Evolutionary conservation across 345 rosid genomes (phyloP), one percentile per base, ranked within the genome.

Genomic region (Linum trigynum): DNA sequence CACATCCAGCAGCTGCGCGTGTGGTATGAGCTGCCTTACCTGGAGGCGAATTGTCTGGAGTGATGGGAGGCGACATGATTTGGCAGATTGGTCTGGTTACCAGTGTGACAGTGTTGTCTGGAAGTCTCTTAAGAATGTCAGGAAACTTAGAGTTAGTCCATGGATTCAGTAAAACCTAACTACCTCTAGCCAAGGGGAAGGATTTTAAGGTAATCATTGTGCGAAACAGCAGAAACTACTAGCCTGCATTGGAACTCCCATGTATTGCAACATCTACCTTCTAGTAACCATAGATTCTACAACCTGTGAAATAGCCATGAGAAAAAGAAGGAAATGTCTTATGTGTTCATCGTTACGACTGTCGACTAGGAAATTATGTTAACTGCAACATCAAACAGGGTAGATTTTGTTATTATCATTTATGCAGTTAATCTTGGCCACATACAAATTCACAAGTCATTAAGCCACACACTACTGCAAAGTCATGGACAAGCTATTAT

Each of bases 1-100:
- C 67, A 85, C 90, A 3, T 86, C 90, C 0, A 89, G 92, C 64
- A 86, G 92, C 42, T n/a, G n/a, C 83, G 90, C 11, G 67, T 81
- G 39, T 88, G 91, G 95, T 85, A 88, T 45, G 86, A 86, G 59
- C 76, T 88, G 63, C 88, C 90, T 60, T 85, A 80, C 75, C 65
- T 85, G 78, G 91, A 89, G 69, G 82, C 81, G 35, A 74, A 71
- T 38, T 45, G 4, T n/a, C 79, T n/a, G n/a, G 71, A 74, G 68
- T 89, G 2, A 85, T 75, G 72, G 71, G 65, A 66, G 87, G 86
- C 1, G 79, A 89, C 53, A 75, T 78, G 65, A 70, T 83, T 67
- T 83, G 86, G 87, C 89, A 89, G 59, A 72, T 85, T 36, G 91
- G 16, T 86, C 89, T 3, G 92, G 94, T 41, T 81, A 83, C 67